Conservation (phyloP, 176 grass and related monocot species). For the Alloteropsis semialata region DNA sequence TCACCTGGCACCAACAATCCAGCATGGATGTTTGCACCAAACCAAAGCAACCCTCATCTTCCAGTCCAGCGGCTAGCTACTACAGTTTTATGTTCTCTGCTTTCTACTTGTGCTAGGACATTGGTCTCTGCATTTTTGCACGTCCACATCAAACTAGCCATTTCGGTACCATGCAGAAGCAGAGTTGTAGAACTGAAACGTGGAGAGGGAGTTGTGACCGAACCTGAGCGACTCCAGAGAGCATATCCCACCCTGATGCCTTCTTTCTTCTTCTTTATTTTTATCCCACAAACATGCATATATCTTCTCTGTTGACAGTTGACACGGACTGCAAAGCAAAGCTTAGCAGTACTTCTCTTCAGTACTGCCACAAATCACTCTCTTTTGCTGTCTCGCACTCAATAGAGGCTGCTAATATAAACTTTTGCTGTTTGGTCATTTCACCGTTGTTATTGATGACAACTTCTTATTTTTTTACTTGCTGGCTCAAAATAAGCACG, state of each 20-base stretch:
- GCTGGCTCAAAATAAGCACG: not conserved
- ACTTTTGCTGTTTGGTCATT: not conserved
- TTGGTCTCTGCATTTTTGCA: not conserved
- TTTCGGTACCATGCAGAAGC: not conserved
- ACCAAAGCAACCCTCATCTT: not conserved
- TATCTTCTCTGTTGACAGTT: not conserved
- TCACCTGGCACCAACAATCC: not conserved
- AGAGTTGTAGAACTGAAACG: not conserved
- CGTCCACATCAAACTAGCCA: not conserved
- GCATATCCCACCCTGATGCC: slow-evolving; percentile 4
- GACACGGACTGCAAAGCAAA: not conserved
- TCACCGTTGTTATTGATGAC: not conserved
- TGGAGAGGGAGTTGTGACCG: not conserved
- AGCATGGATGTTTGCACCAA: not conserved
- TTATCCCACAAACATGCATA: not conserved
- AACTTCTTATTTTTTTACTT: not conserved
- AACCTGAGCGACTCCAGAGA: not conserved
- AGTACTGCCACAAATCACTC: not conserved
- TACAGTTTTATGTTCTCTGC: too few species aligned
- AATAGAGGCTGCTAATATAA: not conserved
- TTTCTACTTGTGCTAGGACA: not conserved
- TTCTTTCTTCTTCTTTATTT: too few species aligned
- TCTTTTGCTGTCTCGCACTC: not conserved
- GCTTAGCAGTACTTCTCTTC: not conserved
- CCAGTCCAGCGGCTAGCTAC: not conserved